phyloP scores from a whole-genome alignment of 352 stramenopile genomes.

The Plasmopara halstedii region DNA sequence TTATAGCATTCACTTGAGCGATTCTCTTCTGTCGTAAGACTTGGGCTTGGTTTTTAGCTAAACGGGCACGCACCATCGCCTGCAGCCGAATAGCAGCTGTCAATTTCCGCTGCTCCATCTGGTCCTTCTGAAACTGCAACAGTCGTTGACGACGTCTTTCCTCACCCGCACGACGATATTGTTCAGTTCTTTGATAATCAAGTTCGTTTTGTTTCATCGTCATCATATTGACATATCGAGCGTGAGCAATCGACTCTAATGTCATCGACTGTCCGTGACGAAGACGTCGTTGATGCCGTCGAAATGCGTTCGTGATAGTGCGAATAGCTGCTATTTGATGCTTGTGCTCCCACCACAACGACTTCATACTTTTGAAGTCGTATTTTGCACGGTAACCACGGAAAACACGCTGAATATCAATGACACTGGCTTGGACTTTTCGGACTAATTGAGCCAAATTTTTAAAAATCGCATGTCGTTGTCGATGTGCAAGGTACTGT shows the following conservation, averaged over 20 bases:
- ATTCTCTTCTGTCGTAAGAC: slow-evolving; percentile 36
- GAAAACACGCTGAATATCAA: slow-evolving; percentile 51
- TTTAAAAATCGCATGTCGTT: slow-evolving; percentile 22
- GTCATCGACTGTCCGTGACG: slow-evolving; percentile 47
- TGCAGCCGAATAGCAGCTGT: slow-evolving; percentile 45
- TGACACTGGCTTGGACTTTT: slow-evolving; percentile 18
- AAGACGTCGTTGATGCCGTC: slow-evolving; percentile 33
- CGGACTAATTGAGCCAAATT: slow-evolving; percentile 31
- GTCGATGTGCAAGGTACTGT: slow-evolving; percentile 39
- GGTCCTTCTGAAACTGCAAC: slow-evolving; percentile 39
- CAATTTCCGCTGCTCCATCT: slow-evolving; percentile 41
- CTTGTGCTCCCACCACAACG: slow-evolving; percentile 18
- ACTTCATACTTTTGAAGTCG: slow-evolving; percentile 18
- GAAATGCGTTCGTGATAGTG: slow-evolving; percentile 36
- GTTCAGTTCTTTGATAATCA: slow-evolving; percentile 18
- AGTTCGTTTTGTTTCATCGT: slow-evolving; percentile 30
- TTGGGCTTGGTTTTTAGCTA: slow-evolving; percentile 23
- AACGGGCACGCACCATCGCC: slow-evolving; percentile 34
- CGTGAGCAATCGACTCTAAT: slow-evolving; percentile 44
- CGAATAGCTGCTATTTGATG: slow-evolving; percentile 17
- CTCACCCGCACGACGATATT: slow-evolving; percentile 44
- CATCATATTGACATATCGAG: slow-evolving; percentile 38
- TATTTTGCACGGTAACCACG: slow-evolving; percentile 38
- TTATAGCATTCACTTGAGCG: slow-evolving; percentile 48
- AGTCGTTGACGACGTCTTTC: slow-evolving; percentile 46